Evolutionary conservation across 176 grass and related monocot species (phyloP).

Genomic region (Otatea glauca): DNA sequence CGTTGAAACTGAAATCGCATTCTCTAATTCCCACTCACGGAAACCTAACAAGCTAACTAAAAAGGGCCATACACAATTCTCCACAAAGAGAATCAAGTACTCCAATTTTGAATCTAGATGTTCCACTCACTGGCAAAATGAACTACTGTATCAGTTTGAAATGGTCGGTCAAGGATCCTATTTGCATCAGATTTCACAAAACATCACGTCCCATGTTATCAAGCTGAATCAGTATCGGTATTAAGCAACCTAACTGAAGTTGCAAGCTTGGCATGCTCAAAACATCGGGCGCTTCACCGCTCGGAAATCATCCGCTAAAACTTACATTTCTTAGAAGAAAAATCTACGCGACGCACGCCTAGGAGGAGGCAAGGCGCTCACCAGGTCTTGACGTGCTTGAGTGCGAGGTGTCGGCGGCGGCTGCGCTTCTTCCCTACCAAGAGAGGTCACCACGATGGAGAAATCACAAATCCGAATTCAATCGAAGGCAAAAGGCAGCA

Average conservation of each 20-base stretch:
- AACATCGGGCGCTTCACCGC: not conserved
- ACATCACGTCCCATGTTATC: not conserved
- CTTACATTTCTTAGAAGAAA: not conserved
- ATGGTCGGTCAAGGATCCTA: not conserved
- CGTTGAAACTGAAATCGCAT: not conserved
- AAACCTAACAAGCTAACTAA: not conserved
- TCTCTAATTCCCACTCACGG: not conserved
- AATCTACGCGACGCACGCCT: not conserved
- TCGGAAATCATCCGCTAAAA: not conserved
- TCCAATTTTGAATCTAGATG: not conserved
- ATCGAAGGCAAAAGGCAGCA: no score
- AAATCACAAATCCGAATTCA: no score
- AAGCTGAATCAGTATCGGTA: not conserved
- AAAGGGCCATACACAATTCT: not conserved
- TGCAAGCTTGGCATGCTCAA: not conserved
- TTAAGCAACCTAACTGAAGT: not conserved
- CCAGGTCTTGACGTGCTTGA: constrained; percentile 79
- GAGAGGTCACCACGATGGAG: no score
- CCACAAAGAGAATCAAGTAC: not conserved
- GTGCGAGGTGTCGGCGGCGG: no score
- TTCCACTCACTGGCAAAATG: not conserved
- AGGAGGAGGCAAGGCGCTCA: constrained; percentile 34
- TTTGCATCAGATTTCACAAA: constrained; percentile 18
- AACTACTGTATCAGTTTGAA: not conserved
- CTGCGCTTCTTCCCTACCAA: no score